Percentiles rank a stretch among this genome's conserved stretches.
Conservation (phyloP, 73 alveolate species). For the Paramecium octaurelia region DNA sequence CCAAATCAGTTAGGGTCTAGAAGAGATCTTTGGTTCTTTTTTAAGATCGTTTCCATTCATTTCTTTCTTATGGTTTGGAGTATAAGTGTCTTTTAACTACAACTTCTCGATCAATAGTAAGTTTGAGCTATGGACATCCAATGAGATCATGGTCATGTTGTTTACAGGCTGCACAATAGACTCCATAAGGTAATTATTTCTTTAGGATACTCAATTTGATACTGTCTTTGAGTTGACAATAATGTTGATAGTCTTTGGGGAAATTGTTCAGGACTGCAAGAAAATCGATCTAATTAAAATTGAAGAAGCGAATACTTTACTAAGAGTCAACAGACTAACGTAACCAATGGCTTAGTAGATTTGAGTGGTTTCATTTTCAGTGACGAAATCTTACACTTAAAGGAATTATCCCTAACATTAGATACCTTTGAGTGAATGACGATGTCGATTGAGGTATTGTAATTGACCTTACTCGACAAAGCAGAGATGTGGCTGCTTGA, state of each 20-base stretch:
- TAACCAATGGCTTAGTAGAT: conserved; percentile 9
- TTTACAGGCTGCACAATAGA: conserved; percentile 12
- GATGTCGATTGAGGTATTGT: not conserved
- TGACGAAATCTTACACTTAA: not conserved
- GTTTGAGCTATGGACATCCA: not conserved
- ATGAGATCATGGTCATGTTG: not conserved
- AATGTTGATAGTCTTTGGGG: not conserved
- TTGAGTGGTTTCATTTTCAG: not conserved
- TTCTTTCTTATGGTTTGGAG: conserved; percentile 10
- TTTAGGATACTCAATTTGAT: not conserved
- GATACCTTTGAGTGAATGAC: not conserved
- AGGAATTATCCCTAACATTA: not conserved
- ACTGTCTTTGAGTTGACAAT: conserved; percentile 5
- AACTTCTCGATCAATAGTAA: not conserved
- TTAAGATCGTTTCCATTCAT: not conserved
- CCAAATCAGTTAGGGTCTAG: not conserved
- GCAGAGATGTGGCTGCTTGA: conserved; percentile 1
- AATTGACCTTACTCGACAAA: conserved; percentile 18
- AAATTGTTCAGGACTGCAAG: not conserved
- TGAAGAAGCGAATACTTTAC: not conserved
- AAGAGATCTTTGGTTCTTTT: not conserved
- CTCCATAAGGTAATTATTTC: not conserved
- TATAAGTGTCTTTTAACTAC: not conserved
- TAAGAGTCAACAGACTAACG: conserved; percentile 21
- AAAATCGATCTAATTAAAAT: not conserved